A percentile compares a stretch with the other conserved stretches of the same genome.
Evolutionary conservation across 2,329 filamentous ascomycete species (phyloP).

Genomic region (Nannizziopsis barbatae): DNA sequence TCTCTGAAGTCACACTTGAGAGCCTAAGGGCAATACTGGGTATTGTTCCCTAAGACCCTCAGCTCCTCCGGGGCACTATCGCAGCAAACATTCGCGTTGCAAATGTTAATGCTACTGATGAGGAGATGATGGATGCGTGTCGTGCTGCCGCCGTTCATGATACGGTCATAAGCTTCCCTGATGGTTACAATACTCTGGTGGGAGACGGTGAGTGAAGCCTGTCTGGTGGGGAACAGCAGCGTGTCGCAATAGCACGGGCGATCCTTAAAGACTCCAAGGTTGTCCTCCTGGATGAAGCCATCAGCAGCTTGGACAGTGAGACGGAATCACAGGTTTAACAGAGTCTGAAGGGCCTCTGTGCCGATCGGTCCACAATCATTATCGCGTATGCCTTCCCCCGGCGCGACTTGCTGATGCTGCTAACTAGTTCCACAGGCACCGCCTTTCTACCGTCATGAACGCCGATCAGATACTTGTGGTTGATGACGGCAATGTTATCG

Average conservation of each 20-base stretch:
- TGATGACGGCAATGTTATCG: constrained; percentile 47
- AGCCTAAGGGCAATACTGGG: constrained; percentile 49
- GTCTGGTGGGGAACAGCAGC: constrained; percentile 42
- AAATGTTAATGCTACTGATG: constrained; percentile 46
- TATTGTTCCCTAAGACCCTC: constrained; percentile 54
- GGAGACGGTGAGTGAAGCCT: constrained; percentile 41
- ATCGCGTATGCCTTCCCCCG: too few species aligned
- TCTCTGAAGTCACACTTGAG: constrained; percentile 48
- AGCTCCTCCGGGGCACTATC: constrained; percentile 53
- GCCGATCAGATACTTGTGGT: constrained; percentile 57
- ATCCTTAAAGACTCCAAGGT: constrained; percentile 34
- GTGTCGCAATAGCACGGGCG: constrained; percentile 33
- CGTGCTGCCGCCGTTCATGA: constrained; percentile 52
- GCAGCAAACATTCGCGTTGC: constrained; percentile 55
- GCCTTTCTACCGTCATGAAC: constrained; percentile 56
- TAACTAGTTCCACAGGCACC: too few species aligned
- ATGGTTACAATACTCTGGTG: constrained; percentile 40
- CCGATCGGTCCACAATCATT: constrained; percentile 41
- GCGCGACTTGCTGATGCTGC: too few species aligned
- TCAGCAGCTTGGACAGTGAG: constrained; percentile 38
- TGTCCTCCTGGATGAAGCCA: constrained; percentile 41
- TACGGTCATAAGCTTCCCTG: constrained; percentile 48
- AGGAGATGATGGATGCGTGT: constrained; percentile 50
- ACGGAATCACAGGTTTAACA: constrained; percentile 38
- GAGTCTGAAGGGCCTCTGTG: constrained; percentile 36